Evolutionary conservation across 1,139 yeast species (phyloP), one percentile per base, ranked within the genome.

Genomic region (Scheffersomyces parashehatae): DNA sequence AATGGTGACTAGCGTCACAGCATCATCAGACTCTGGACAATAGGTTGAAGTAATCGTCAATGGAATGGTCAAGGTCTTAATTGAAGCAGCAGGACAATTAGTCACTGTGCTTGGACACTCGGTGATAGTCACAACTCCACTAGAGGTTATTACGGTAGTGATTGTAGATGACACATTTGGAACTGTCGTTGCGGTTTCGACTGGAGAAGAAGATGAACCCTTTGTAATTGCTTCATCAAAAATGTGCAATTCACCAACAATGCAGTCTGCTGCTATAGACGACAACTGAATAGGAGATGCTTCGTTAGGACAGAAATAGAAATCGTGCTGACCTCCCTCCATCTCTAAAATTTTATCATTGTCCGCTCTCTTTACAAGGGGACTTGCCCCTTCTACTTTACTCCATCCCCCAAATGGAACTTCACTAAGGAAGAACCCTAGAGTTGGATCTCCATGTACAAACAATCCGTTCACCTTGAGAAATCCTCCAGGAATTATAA

Each of bases 81-180:
- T 30, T 3, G 33, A 30, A 30, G 13, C 14, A 13, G 15, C 15
- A 3, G 37, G 37, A 11, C 37, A 35, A 29, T 35, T 28, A 11
- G 29, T 35, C 8, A 35, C 37, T 2, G 37, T 29, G 24, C 9
- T 26, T 3, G 38, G 33, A 20, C 38, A 36, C 20, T 28, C 11
- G 9, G 38, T 36, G 32, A 36, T 36, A 26, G 38, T 36, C 5
- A 36, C 31, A 7, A 36, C 24, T 30, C n/a, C 33, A 13, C 13
- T 13, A 13, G 33, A 30, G 7, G 33, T 30, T 5, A 29, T 29
- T 5, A 29, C 9, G 8, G 30, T 29, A 9, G 30, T 29, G 9
- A 29, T 6, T 11, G 30, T 29, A 29, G 30, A 11, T 29, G 9
- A 29, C 12, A 5, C 12, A 29, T 29, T 29, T 12, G 30, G 8